Evolutionary conservation across 495 filamentous ascomycete species (phyloP), one percentile per base, ranked within the genome.

Genomic region (Annulohypoxylon moriforme): DNA sequence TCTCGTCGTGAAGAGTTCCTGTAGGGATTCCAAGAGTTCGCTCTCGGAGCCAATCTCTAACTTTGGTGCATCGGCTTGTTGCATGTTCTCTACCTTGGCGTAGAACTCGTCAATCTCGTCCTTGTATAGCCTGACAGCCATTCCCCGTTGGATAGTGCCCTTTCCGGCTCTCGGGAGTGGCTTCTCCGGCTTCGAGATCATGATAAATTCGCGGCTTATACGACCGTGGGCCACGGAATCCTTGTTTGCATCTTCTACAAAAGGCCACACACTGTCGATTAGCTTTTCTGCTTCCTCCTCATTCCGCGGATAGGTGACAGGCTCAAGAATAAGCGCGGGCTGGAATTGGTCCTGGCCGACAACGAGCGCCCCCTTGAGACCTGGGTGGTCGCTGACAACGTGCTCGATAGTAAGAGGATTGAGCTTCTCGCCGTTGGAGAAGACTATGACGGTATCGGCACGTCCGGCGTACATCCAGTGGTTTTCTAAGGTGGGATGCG

Each of bases 371-470:
- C 83, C 80, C 11, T 73, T 77, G 13, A 91, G 75, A 1, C 69
- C 67, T 1, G 85, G 79, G 61, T 87, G 82, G 4, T 68, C 71
- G 49, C 69, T 63, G 4, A 90, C 63, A 3, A 73, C 75, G n/a
- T 73, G 64, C 61, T 92, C 89, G 42, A 88, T 83, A 0, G 80
- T 77, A 11, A 85, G 74, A 0, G 89, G 88, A 72, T 90, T 90
- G 8, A 87, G 74, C 75, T 90, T 92, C 73, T 91, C 87, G 13
- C 88, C 89, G 74, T 87, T 91, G 13, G 81, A 84, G 60, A 91
- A 85, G 3, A 90, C 88, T 56, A 92, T 86, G 40, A 90, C 78
- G 71, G 89, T 88, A 69, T 92, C 89, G 4, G 77, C 66, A 8
- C 89, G 83, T 5, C 87, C 85, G 24, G 72, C 61, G 64, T 85